Conservation (phyloP, 108 stramenopile species). For the Licmophora abbreviata region DNA sequence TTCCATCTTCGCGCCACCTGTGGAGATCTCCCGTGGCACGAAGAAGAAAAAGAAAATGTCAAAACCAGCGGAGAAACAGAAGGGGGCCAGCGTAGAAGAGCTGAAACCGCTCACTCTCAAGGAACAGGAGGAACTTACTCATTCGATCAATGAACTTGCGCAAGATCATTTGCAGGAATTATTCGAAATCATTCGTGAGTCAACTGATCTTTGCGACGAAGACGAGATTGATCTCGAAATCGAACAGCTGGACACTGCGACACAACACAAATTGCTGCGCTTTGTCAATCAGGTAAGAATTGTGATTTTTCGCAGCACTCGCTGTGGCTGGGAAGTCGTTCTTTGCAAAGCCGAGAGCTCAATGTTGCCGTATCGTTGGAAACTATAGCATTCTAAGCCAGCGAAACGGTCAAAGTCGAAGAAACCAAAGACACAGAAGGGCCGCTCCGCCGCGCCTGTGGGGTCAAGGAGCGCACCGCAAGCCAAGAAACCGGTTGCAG, state of each 20-base stretch:
- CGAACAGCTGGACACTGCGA: conserved; percentile 63
- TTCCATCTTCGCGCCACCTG: background rate
- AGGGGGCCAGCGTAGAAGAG: conserved; percentile 33
- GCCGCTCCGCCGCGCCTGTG: background rate
- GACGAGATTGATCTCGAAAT: conserved; percentile 86
- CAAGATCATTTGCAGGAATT: conserved; percentile 51
- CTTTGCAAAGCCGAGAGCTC: background rate
- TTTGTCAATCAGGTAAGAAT: conserved; percentile 78
- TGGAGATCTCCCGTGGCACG: conserved; percentile 14
- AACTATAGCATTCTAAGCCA: conserved; percentile 29
- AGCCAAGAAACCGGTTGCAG: conserved; percentile 11
- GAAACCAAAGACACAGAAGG: conserved; percentile 2
- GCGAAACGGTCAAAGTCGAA: conserved; percentile 29
- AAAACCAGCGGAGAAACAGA: conserved; percentile 17
- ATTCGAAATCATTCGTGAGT: conserved; percentile 79
- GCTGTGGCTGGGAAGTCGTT: background rate
- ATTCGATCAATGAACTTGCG: conserved; percentile 63
- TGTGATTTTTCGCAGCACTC: background rate
- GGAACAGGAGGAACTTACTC: conserved; percentile 77
- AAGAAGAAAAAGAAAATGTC: conserved; percentile 47
- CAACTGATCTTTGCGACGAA: conserved; percentile 67
- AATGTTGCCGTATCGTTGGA: conserved; percentile 8
- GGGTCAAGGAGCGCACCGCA: conserved; percentile 4
- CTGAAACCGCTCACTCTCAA: conserved; percentile 46
- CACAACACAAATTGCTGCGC: conserved; percentile 70